These are phyloP conservation scores for Ehretia macrophylla DNA, from an alignment of 257 asterid species.

Conservation along the genomic window DNA sequence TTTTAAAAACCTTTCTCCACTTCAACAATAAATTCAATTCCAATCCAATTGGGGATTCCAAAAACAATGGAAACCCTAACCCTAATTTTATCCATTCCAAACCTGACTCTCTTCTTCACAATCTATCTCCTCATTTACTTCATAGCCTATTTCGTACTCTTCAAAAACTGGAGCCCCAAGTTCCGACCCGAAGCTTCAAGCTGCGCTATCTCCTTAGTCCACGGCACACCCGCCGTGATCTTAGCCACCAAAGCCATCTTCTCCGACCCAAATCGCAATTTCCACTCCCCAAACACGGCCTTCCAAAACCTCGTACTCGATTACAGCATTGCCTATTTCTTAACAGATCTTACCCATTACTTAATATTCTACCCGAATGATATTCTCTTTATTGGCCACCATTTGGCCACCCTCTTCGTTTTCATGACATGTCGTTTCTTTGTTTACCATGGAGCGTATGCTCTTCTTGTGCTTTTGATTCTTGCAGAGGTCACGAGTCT, in stretches of 20 bases:
- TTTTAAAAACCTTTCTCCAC: too few relatives aligned
- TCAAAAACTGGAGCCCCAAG: conserved; percentile 55
- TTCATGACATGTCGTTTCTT: conserved; percentile 77
- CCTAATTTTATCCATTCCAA: conserved; percentile 20
- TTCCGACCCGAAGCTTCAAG: conserved; percentile 93
- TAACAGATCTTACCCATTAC: conserved; percentile 81
- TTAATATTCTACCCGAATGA: conserved; percentile 63
- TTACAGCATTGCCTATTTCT: conserved; percentile 84
- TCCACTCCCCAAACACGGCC: conserved; percentile 60
- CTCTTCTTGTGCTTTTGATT: conserved; percentile 61
- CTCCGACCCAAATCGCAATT: conserved; percentile 47
- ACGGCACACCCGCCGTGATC: conserved; percentile 91
- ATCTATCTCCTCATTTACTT: conserved; percentile 43
- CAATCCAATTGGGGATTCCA: not conserved
- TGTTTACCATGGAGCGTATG: conserved; percentile 70
- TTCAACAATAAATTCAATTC: too few relatives aligned
- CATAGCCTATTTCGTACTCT: conserved; percentile 46
- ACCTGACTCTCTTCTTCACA: conserved; percentile 42
- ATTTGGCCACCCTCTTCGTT: conserved; percentile 78
- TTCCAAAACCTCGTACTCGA: conserved; percentile 68
- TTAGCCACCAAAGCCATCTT: conserved; percentile 51
- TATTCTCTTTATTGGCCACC: conserved; percentile 81
- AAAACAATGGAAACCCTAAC: conserved; percentile 30
- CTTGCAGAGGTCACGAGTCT: conserved; percentile 91
- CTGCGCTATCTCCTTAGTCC: conserved; percentile 76